Percentiles rank a stretch among this genome's conserved stretches.
Conservation (phyloP, 805 yeast genomes). For the Lipomyces orientalis region DNA sequence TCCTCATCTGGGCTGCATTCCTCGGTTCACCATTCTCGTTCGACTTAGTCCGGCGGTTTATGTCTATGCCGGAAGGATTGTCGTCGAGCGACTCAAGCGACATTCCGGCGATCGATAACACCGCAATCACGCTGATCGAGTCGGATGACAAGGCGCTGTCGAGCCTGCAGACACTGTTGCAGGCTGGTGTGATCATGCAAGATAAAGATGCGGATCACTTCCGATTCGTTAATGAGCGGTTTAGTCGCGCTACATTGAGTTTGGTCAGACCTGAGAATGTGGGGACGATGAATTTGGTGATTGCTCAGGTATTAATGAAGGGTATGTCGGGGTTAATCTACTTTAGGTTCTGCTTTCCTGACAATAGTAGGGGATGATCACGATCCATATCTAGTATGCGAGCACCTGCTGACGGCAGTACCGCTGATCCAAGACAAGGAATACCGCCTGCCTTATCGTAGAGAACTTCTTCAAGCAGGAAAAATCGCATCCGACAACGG, state of each 20-base stretch:
- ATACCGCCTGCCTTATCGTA: conserved; percentile 28
- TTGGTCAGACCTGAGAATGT: conserved; percentile 24
- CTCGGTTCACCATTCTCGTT: conserved; percentile 35
- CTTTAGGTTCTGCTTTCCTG: not conserved
- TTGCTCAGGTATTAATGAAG: conserved; percentile 31
- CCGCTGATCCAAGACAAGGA: conserved; percentile 25
- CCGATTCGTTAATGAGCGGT: conserved; percentile 25
- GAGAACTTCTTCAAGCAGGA: conserved; percentile 26
- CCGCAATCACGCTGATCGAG: conserved; percentile 19
- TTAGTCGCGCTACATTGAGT: conserved; percentile 20
- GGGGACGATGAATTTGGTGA: conserved; percentile 29
- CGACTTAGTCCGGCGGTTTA: conserved; percentile 24
- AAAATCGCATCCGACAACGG: conserved; percentile 21
- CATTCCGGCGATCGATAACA: conserved; percentile 15
- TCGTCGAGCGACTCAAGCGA: conserved; percentile 33
- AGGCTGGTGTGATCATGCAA: conserved; percentile 23
- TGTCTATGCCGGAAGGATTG: conserved; percentile 21
- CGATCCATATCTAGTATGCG: conserved; percentile 22
- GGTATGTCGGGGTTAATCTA: not conserved
- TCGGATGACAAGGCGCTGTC: conserved; percentile 34
- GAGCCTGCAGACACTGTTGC: conserved; percentile 32
- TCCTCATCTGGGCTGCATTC: conserved; percentile 35
- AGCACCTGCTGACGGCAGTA: conserved; percentile 28
- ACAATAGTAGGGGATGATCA: conserved; percentile 11
- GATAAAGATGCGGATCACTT: conserved; percentile 17